Conservation (phyloP, 805 yeast genomes). For the Zygosaccharomyces gambellarensis region DNA sequence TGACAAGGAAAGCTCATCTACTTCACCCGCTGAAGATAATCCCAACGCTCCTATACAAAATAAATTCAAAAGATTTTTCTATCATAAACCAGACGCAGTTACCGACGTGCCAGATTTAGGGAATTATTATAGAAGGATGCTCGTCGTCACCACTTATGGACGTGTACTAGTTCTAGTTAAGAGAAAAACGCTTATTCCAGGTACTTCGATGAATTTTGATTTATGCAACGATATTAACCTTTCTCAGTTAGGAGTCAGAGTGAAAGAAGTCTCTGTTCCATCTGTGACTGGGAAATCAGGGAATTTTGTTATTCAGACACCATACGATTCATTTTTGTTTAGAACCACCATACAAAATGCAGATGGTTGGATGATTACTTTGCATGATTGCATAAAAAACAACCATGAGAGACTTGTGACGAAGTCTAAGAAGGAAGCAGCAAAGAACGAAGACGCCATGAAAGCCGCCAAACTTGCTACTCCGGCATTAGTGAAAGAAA, state of each 20-base stretch:
- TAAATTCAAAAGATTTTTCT: constrained; percentile 29
- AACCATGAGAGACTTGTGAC: constrained; percentile 45
- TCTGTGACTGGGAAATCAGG: constrained; percentile 30
- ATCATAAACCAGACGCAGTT: constrained; percentile 16
- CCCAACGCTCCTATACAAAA: constrained; percentile 20
- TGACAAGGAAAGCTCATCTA: background rate
- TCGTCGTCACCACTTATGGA: constrained; percentile 59
- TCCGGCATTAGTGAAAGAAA: constrained; percentile 7
- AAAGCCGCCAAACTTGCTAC: constrained; percentile 22
- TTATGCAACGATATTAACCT: constrained; percentile 52
- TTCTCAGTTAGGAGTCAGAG: constrained; percentile 46
- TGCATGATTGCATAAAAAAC: constrained; percentile 45
- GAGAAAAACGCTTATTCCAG: constrained; percentile 34
- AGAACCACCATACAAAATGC: constrained; percentile 51
- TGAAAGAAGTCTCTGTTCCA: constrained; percentile 52
- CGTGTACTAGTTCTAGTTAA: constrained; percentile 50
- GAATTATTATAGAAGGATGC: constrained; percentile 44
- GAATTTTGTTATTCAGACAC: constrained; percentile 53
- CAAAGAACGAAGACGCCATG: constrained; percentile 14
- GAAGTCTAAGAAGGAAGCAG: constrained; percentile 12
- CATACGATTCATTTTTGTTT: constrained; percentile 50
- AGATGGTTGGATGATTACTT: constrained; percentile 52
- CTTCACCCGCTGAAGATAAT: constrained; percentile 8
- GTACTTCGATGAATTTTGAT: constrained; percentile 37
- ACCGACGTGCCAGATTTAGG: constrained; percentile 27